Evolutionary conservation across 768 basidiomycete species (phyloP), one percentile per base, ranked within the genome.

Genomic region (Suillus tomentosus): DNA sequence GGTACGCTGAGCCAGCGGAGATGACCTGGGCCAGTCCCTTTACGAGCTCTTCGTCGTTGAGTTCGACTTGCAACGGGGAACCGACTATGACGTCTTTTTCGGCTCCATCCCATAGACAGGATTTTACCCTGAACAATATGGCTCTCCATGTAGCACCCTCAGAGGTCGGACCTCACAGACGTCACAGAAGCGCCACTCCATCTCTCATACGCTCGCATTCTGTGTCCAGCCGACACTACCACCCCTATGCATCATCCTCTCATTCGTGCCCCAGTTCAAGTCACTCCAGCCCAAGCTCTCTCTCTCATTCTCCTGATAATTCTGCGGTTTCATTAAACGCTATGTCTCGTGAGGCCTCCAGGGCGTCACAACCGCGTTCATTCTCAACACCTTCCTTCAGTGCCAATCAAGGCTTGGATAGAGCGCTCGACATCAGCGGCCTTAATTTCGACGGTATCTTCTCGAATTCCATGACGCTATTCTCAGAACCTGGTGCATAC

Each of bases 111-210:
- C 87, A 89, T 70, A 87, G 89, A 73, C 82, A 84, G 55, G 79
- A 79, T 11, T 91, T 91, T 61, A 11, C 24, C 17, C 17, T 42
- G 40, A 90, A 75, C 84, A 88, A 69, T 65, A 76, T 65, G n/a
- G 64, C 72, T 24, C 67, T 74, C 19, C 71, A 70, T 19, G 70
- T 70, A 63, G 62, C 68, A 17, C 70, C 71, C 13, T 70, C 62
- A 8, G 83, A 79, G 14, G 71, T 82, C n/a, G 88, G 90, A 11
- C 88, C 90, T 11, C 81, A 87, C 54, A 79, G 90, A 60, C 81
- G 91, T 54, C 86, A 91, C 71, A 82, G 91, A 62, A 91, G 89
- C 73, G 90, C 89, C 83, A 93, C 91, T 9, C 91, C 91, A 10
- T 87, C 87, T 0, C 66, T 87, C 36, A 74, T 80, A 54, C 81